Base-by-base conservation (phyloP, 1,284 basidiomycete genomes). In the Cryptococcus depauperatus region DNA sequence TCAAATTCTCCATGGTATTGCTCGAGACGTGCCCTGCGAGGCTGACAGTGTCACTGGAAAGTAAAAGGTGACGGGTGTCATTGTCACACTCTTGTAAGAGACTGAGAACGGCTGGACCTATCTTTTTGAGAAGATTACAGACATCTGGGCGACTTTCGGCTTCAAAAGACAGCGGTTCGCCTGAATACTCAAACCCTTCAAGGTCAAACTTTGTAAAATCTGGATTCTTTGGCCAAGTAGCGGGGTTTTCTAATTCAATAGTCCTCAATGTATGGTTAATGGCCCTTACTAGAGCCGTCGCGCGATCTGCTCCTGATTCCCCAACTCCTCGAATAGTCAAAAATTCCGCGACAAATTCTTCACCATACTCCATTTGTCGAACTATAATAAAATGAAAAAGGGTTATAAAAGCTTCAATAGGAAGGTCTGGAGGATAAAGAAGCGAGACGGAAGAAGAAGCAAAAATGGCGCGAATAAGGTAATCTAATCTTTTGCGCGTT, bases 311-410 rank as follows among this genome's bases (percentile, higher is more conserved):
- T 1, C 80, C 76, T n/a, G 83, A 62, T 6, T 77, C 60, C 29
- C 73, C 71, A 0, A 72, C 28, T 2, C 46, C 47, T 79, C 72
- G 16, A 58, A 88, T 84, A 58, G 85, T 82, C 43, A 91, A 73
- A 28, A 89, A 77, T 8, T 85, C 84, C 50, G 91, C 63, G 52
- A 86, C 82, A 23, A 92, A 72, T 41, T 93, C 87, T 55, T 79
- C 75, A 1, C 90, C 92, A 55, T 83, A 86, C 30, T 96, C 91
- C 45, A 86, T 81, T 64, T 95, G 82, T 18, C 88, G 83, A 5
- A 82, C 82, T 37, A 92, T 79, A 45, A 88, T 76, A 60, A 85
- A 89, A 66, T 95, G 88, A 7, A 85, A 71, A 46, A 92, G 81
- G 57, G 81, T 83, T 41, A 83, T 79, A 62, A 92, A 82, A 0